phyloP scores from a whole-genome alignment of 1,284 basidiomycete species.

The Tilletia indica region DNA sequence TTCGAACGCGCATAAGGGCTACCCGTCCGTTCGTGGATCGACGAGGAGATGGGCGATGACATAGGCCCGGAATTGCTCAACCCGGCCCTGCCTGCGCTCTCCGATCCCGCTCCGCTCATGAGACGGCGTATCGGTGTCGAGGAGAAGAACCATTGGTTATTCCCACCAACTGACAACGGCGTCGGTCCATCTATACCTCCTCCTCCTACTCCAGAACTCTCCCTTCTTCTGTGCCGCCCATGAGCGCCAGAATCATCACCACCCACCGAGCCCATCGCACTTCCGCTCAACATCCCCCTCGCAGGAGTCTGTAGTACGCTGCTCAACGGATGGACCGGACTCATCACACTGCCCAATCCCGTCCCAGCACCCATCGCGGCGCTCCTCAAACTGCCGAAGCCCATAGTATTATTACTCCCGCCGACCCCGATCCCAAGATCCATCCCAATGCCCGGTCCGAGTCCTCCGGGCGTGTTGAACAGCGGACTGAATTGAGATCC shows the following conservation, averaged over 20 bases:
- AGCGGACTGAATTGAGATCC: conserved; percentile 1
- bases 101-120: neutral
- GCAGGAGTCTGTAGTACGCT: conserved; percentile 1
- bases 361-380: neutral
- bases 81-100: neutral
- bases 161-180: too few species aligned
- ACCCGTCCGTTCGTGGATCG: neutral
- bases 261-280: too few species aligned
- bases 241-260: too few species aligned
- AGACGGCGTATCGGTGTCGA: neutral
- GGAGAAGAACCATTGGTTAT: conserved; percentile 12
- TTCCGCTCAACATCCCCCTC: neutral
- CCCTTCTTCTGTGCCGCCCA: too few species aligned
- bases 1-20: conserved; percentile 13
- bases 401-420: neutral
- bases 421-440: neutral
- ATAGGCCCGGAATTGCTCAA: neutral
- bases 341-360: conserved; percentile 16
- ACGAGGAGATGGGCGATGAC: neutral
- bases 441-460: neutral
- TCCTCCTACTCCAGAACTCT: neutral
- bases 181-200: neutral
- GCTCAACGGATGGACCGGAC: neutral
- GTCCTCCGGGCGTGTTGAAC: neutral
- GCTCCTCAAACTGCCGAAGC: neutral